These are phyloP conservation scores for Globisporangium barbulae DNA, from an alignment of 352 stramenopile species.

Conservation along the genomic window DNA sequence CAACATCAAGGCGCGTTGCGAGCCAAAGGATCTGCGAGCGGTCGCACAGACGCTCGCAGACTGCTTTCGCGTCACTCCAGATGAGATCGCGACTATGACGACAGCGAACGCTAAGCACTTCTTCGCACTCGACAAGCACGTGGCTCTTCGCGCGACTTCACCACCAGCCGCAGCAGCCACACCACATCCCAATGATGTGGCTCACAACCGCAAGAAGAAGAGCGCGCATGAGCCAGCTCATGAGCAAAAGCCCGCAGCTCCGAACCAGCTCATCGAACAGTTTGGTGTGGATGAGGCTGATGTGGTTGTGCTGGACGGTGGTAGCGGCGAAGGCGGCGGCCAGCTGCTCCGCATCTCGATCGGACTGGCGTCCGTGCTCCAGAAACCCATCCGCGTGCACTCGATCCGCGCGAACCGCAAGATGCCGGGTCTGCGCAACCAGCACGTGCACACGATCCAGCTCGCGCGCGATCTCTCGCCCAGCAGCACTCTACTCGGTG, in stretches of 20 bases:
- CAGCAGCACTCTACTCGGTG: conserved; percentile 29
- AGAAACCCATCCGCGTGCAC: conserved; percentile 56
- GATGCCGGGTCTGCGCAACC: conserved; percentile 68
- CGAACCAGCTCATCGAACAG: neutral
- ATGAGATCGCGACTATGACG: conserved; percentile 40
- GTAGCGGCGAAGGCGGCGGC: conserved; percentile 81
- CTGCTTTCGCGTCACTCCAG: conserved; percentile 33
- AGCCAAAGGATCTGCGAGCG: conserved; percentile 59
- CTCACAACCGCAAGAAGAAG: conserved; percentile 10
- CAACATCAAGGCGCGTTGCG: conserved; percentile 38
- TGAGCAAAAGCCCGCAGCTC: neutral
- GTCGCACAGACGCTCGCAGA: conserved; percentile 58
- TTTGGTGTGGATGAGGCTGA: conserved; percentile 4
- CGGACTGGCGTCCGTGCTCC: conserved; percentile 60
- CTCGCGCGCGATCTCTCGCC: conserved; percentile 39
- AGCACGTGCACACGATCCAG: conserved; percentile 81
- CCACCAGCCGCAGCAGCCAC: neutral
- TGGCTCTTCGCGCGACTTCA: conserved; percentile 2
- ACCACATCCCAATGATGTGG: neutral
- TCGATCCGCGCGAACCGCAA: conserved; percentile 76
- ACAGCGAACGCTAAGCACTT: conserved; percentile 51
- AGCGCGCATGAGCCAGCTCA: neutral
- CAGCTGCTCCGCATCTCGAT: conserved; percentile 87
- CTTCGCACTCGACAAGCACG: conserved; percentile 34
- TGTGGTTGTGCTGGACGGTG: conserved; percentile 41